phyloP scores from a whole-genome alignment of 371 early-diverging fungal genomes.

The Rhizopus arrhizus region DNA sequence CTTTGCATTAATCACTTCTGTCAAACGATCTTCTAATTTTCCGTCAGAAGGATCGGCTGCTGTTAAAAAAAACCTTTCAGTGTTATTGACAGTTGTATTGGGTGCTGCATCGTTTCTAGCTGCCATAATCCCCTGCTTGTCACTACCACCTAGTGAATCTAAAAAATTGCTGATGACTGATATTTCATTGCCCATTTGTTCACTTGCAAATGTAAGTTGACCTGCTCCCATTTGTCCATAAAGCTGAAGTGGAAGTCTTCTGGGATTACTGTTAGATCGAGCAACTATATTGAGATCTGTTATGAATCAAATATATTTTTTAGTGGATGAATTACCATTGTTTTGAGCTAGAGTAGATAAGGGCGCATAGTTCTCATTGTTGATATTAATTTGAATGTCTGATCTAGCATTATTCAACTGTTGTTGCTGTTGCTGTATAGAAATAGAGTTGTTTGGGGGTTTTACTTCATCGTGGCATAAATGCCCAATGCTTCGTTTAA shows the following conservation, averaged over 20 bases:
- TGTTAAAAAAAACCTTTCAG: slow-evolving; percentile 83
- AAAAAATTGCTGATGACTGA: slow-evolving; percentile 70
- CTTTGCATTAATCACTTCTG: slow-evolving; percentile 89
- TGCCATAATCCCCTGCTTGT: slow-evolving; percentile 8
- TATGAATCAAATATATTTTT: background rate
- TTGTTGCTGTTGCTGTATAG: background rate
- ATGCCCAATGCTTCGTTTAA: slow-evolving; percentile 85
- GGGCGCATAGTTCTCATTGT: slow-evolving; percentile 5
- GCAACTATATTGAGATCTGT: background rate
- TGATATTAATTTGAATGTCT: background rate
- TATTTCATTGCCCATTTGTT: slow-evolving; percentile 74
- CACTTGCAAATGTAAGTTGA: slow-evolving; percentile 67
- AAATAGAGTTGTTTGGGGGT: background rate
- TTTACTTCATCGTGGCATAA: slow-evolving; percentile 70
- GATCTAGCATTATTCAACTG: background rate
- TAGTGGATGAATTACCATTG: slow-evolving; percentile 17
- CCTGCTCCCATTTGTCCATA: slow-evolving; percentile 38
- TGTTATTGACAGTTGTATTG: slow-evolving; percentile 10
- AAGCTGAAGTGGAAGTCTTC: slow-evolving; percentile 26
- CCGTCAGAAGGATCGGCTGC: slow-evolving; percentile 90
- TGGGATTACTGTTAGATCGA: slow-evolving; percentile 21
- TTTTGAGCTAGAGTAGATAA: slow-evolving; percentile 12
- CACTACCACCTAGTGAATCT: slow-evolving; percentile 51
- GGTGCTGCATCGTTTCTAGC: background rate
- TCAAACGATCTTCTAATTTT: slow-evolving; percentile 79